phyloP scores from a whole-genome alignment of 2,329 filamentous ascomycete genomes.

The Huntiella moniliformis region DNA sequence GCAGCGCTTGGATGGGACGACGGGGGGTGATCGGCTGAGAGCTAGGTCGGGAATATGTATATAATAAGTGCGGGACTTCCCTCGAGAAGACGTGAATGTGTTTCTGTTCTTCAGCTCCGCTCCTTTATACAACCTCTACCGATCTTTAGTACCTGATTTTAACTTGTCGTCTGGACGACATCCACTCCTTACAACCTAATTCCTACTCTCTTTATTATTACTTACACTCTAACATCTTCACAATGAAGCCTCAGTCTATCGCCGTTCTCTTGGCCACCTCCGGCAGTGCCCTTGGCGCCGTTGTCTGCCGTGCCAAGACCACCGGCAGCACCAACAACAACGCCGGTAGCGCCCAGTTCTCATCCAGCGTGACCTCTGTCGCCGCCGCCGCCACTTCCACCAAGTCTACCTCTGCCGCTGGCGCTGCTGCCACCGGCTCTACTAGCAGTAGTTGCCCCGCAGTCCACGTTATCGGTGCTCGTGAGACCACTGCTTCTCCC shows the following conservation, averaged over 20 bases:
- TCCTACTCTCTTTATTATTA: neutral
- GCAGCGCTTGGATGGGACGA: too few species aligned
- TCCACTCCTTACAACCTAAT: neutral
- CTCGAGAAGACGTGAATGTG: too few species aligned
- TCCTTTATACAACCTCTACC: too few species aligned
- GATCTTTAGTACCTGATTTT: too few species aligned
- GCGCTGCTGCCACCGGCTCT: neutral
- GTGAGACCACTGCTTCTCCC: conserved; percentile 29
- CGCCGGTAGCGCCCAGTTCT: neutral
- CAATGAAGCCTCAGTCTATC: conserved; percentile 4
- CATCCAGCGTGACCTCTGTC: neutral
- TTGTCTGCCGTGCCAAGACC: neutral
- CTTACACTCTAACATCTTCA: neutral
- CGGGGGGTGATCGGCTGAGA: too few species aligned
- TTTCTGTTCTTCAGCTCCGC: too few species aligned
- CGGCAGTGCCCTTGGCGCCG: neutral
- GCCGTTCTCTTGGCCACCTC: neutral
- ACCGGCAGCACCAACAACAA: neutral
- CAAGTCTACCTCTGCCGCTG: neutral
- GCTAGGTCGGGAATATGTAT: too few species aligned
- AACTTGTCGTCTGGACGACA: conserved; percentile 4
- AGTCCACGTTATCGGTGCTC: conserved; percentile 28
- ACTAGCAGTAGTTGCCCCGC: conserved; percentile 18
- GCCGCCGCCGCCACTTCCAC: neutral
- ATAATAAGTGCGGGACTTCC: too few species aligned